phyloP scores from a whole-genome alignment of 257 asterid species.

The Gentiana straminea region DNA sequence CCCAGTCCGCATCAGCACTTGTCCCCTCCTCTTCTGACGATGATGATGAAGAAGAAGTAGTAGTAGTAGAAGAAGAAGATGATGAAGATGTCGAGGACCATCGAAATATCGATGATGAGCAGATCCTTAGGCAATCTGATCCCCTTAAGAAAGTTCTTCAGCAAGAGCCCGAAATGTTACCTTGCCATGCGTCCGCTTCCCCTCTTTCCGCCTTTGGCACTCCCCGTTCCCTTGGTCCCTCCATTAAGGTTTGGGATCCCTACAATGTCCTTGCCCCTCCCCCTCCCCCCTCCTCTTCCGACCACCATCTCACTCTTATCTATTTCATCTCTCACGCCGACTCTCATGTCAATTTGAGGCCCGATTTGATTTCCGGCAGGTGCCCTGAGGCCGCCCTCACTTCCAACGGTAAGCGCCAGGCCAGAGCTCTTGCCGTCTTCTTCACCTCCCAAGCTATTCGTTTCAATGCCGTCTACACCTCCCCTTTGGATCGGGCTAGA shows the following conservation, averaged over 20 bases:
- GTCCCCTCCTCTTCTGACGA: slow-evolving; percentile 32
- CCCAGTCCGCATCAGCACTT: slow-evolving; percentile 43
- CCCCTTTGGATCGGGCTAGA: slow-evolving; percentile 89
- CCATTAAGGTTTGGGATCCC: slow-evolving; percentile 97
- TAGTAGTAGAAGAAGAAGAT: slow-evolving; percentile 24
- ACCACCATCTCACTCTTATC: slow-evolving; percentile 55
- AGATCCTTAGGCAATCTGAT: slow-evolving; percentile 15
- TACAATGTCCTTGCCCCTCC: slow-evolving; percentile 86
- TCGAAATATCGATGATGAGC: slow-evolving; percentile 12
- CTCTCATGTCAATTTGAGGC: slow-evolving; percentile 82
- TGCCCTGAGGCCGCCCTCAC: slow-evolving; percentile 87
- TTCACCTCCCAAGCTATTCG: slow-evolving; percentile 72
- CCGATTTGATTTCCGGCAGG: slow-evolving; percentile 86
- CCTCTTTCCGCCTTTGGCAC: slow-evolving; percentile 82
- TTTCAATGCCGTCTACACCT: slow-evolving; percentile 61
- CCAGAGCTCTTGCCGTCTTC: slow-evolving; percentile 80
- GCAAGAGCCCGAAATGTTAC: slow-evolving; percentile 95
- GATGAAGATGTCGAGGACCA: slow-evolving; percentile 29
- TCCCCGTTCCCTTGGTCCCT: slow-evolving; percentile 59
- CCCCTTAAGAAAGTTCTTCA: slow-evolving; percentile 63
- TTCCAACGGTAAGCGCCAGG: slow-evolving; percentile 94
- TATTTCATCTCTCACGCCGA: slow-evolving; percentile 82
- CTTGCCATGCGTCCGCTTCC: slow-evolving; percentile 97
- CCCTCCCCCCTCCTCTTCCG: slow-evolving; percentile 23
- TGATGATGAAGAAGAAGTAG: slow-evolving; percentile 39